Percentiles rank a stretch among this genome's conserved stretches.
Conservation (phyloP, 2,329 filamentous ascomycete genomes). For the Lecanicillium sp. region DNA sequence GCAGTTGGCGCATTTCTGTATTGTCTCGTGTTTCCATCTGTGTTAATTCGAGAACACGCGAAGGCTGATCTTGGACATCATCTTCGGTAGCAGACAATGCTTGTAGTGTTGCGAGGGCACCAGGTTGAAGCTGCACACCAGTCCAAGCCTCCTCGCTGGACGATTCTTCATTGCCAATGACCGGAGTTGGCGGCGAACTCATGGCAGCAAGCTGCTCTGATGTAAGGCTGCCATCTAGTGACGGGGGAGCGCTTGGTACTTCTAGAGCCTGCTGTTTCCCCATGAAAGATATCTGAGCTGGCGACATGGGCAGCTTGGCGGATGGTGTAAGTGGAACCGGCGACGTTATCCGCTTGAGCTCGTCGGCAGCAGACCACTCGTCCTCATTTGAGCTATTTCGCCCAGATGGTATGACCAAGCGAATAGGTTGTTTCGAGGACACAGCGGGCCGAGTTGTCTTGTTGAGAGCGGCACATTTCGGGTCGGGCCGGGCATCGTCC, state of each 20-base stretch:
- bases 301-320: constrained; percentile 66
- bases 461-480: constrained; percentile 24
- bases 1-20: constrained; percentile 43
- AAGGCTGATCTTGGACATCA: constrained; percentile 48
- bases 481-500: constrained; percentile 24
- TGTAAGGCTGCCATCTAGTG: constrained; percentile 78
- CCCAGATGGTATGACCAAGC: constrained; percentile 44
- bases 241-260: constrained; percentile 74
- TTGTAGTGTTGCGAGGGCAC: constrained; percentile 72
- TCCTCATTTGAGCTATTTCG: constrained; percentile 23
- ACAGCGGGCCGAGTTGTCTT: constrained; percentile 32
- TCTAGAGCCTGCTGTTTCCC: constrained; percentile 52
- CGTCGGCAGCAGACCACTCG: constrained; percentile 35
- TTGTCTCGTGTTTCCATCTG: constrained; percentile 14
- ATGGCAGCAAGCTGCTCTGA: constrained; percentile 80
- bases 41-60: constrained; percentile 37
- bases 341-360: constrained; percentile 43
- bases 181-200: constrained; percentile 79
- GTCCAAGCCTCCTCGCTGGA: constrained; percentile 58
- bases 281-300: constrained; percentile 66
- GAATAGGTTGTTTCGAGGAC: constrained; percentile 24
- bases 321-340: constrained; percentile 58
- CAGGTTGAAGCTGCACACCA: constrained; percentile 68
- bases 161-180: constrained; percentile 51
- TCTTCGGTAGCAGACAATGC: constrained; percentile 58